A percentile compares a stretch with the other conserved stretches of the same genome.
Evolutionary conservation across 2,329 filamentous ascomycete genomes (phyloP).

Genomic region (Aspergillus pseudoterreus): DNA sequence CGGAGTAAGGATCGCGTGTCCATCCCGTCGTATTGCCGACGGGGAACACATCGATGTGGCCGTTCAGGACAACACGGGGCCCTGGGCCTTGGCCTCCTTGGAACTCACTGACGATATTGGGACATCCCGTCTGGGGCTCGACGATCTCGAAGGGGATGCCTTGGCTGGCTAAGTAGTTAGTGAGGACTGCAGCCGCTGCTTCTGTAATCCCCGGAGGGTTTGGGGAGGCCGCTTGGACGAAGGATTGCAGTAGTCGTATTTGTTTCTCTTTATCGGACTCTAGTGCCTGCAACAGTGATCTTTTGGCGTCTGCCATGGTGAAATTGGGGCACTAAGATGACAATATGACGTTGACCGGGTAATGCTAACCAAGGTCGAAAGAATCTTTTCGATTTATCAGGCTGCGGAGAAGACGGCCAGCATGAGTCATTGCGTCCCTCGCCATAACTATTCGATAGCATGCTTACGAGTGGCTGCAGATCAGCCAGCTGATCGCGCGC

Average conservation of each 20-base stretch:
- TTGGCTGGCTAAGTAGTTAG: neutral
- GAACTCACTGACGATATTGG: neutral
- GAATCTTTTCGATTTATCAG: too few species aligned
- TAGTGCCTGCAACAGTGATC: neutral
- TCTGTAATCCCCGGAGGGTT: neutral
- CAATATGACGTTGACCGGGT: too few species aligned
- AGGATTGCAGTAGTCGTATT: neutral
- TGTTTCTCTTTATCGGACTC: neutral
- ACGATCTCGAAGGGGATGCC: neutral
- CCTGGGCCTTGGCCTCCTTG: conserved; percentile 13
- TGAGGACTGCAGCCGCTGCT: neutral
- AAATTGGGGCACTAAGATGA: too few species aligned
- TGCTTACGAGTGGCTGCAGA: too few species aligned
- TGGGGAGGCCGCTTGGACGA: neutral
- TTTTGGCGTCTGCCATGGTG: too few species aligned
- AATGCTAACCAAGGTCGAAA: too few species aligned
- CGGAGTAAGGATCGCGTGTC: conserved; percentile 24
- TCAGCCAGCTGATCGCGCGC: too few species aligned
- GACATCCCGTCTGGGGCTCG: neutral
- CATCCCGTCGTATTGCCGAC: conserved; percentile 29
- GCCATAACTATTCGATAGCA: too few species aligned
- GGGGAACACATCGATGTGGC: conserved; percentile 44
- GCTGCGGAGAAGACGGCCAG: too few species aligned
- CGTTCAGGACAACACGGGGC: conserved; percentile 38
- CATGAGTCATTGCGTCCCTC: too few species aligned